A percentile compares a stretch with the other conserved stretches of the same genome.
Conservation (phyloP, 2,329 filamentous ascomycete genomes). For the Fusarium kyushuense region DNA sequence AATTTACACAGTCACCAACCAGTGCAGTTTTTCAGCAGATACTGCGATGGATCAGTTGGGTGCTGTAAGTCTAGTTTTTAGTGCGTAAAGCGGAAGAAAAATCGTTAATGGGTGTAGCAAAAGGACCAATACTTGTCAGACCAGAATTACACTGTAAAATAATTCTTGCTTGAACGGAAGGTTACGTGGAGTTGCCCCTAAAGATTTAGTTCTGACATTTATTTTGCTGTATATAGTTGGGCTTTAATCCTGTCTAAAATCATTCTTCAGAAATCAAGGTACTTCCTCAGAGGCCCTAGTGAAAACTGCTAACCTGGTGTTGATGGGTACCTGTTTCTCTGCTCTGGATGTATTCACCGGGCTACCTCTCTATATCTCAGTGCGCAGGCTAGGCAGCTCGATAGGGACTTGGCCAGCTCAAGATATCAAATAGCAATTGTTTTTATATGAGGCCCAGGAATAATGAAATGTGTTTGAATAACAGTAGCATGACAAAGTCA, state of each 20-base stretch:
- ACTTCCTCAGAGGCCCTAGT: not conserved
- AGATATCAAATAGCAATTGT: not conserved
- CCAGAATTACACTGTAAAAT: conserved; percentile 27
- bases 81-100: conserved; percentile 40
- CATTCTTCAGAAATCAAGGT: not conserved
- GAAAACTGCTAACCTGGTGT: too few species aligned
- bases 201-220: not conserved
- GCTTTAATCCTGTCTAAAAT: not conserved
- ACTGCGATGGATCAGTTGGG: conserved; percentile 7
- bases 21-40: conserved; percentile 7
- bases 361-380: not conserved
- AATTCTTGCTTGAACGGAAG: conserved; percentile 4
- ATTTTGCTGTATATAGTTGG: not conserved
- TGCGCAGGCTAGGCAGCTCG: not conserved
- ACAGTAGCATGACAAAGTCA: conserved; percentile 9
- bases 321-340: not conserved
- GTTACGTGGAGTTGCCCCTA: conserved; percentile 10
- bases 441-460: not conserved
- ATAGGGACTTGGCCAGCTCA: not conserved
- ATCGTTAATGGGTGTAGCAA: conserved; percentile 34
- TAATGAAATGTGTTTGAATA: not conserved
- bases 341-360: not conserved
- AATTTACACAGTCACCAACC: conserved; percentile 11
- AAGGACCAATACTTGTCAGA: conserved; percentile 3
- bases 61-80: conserved; percentile 24